These are phyloP conservation scores for Salix udensis DNA, from an alignment of 345 rosid species.

Conservation along the genomic window DNA sequence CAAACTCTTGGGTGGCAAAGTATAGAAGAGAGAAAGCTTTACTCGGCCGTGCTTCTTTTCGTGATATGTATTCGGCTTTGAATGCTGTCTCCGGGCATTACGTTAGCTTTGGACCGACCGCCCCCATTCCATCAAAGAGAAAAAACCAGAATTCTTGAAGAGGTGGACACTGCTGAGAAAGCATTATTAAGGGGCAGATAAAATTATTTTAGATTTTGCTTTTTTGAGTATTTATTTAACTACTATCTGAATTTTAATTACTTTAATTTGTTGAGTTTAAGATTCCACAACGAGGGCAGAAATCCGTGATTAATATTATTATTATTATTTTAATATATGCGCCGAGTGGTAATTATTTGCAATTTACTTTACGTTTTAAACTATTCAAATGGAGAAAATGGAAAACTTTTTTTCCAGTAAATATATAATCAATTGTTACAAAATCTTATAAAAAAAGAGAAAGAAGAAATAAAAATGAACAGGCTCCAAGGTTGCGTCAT, in stretches of 20 bases:
- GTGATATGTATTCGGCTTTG: constrained; percentile 87
- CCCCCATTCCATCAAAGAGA: constrained; percentile 80
- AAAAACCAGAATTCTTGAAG: constrained; percentile 86
- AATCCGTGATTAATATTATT: not conserved
- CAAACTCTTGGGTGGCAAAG: constrained; percentile 94
- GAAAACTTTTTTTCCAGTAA: no score
- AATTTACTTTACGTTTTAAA: no score
- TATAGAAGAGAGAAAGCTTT: constrained; percentile 85
- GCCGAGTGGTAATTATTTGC: no score
- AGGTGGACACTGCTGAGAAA: constrained; percentile 87
- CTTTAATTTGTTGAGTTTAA: not conserved
- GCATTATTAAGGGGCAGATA: constrained; percentile 72
- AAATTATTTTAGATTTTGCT: not conserved
- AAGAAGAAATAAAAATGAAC: no score
- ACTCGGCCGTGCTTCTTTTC: constrained; percentile 66
- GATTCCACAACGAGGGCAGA: not conserved
- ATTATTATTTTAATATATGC: no score
- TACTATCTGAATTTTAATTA: not conserved
- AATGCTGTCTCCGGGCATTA: constrained; percentile 91
- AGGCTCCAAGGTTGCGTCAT: no score
- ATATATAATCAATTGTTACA: no score
- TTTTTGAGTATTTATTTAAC: not conserved
- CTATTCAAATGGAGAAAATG: no score
- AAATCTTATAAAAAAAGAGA: no score
- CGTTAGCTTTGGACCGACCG: constrained; percentile 89